These are phyloP conservation scores for Verticillium nonalfalfae DNA, from an alignment of 2,329 filamentous ascomycete genomes.

Conservation along the genomic window DNA sequence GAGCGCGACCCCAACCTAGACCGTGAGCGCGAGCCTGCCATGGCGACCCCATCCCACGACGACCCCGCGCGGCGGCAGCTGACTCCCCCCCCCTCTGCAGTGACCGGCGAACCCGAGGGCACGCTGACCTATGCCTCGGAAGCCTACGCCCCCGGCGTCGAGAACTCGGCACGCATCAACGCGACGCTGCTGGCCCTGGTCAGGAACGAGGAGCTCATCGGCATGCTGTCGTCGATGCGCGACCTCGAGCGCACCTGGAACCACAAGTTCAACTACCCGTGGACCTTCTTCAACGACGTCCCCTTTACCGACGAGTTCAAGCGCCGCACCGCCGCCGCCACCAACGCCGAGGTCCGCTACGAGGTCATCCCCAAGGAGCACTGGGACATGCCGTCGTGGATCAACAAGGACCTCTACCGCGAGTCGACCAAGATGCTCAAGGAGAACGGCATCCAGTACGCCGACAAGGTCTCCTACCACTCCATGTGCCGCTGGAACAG, in stretches of 20 bases:
- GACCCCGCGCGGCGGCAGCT: not conserved
- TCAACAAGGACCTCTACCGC: constrained; percentile 77
- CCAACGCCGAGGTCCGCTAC: constrained; percentile 83
- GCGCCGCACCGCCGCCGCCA: constrained; percentile 67
- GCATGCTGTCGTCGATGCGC: constrained; percentile 80
- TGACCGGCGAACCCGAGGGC: constrained; percentile 76
- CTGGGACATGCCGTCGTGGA: constrained; percentile 89
- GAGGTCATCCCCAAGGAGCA: constrained; percentile 91
- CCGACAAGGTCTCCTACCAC: constrained; percentile 83
- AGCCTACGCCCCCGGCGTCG: constrained; percentile 71
- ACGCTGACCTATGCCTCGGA: constrained; percentile 65
- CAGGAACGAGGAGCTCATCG: constrained; percentile 80
- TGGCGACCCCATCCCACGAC: not conserved
- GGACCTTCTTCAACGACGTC: constrained; percentile 98
- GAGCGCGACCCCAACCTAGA: constrained; percentile 76
- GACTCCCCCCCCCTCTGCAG: constrained; percentile 38
- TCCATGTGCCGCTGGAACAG: constrained; percentile 99
- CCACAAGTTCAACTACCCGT: constrained; percentile 98
- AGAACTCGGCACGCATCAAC: constrained; percentile 78
- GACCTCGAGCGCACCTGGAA: constrained; percentile 97
- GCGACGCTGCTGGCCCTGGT: constrained; percentile 89
- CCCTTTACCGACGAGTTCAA: constrained; percentile 95
- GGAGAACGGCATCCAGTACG: constrained; percentile 86
- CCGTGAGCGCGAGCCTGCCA: constrained; percentile 48
- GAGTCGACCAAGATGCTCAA: constrained; percentile 80